These are phyloP conservation scores for Dothiorella sarmentorum DNA, from an alignment of 2,329 filamentous ascomycete species.

Conservation along the genomic window DNA sequence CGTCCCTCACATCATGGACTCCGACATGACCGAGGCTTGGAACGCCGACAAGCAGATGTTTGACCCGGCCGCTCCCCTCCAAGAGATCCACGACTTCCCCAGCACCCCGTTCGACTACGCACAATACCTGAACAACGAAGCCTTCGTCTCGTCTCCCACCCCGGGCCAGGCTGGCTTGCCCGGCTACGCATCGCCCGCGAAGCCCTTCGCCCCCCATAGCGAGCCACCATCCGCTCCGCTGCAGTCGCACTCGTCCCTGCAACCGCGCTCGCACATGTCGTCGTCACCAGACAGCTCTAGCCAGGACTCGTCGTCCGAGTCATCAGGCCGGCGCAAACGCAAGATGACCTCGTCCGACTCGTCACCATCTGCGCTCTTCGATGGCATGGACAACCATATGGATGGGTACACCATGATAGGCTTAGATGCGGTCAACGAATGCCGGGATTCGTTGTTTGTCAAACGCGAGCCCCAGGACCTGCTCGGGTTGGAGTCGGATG, in stretches of 20 bases:
- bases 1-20: slow-evolving; percentile 21
- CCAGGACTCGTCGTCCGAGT: slow-evolving; percentile 42
- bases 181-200: slow-evolving; percentile 2
- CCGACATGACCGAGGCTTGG: slow-evolving; percentile 23
- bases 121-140: slow-evolving; percentile 13
- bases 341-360: slow-evolving; percentile 38
- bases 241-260: slow-evolving; percentile 1
- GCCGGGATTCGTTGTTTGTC: slow-evolving; percentile 25
- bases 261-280: slow-evolving; percentile 23
- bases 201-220: background rate
- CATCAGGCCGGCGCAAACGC: slow-evolving; percentile 39
- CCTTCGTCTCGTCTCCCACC: slow-evolving; percentile 12
- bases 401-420: slow-evolving; percentile 4
- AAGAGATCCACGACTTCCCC: background rate
- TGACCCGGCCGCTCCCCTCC: slow-evolving; percentile 24
- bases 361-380: slow-evolving; percentile 27
- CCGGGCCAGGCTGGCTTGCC: background rate
- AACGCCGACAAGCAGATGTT: slow-evolving; percentile 25
- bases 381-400: slow-evolving; percentile 2
- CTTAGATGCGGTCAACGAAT: background rate
- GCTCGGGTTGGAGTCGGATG: slow-evolving; percentile 30
- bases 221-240: slow-evolving; percentile 8
- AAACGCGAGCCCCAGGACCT: background rate
- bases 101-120: slow-evolving; percentile 1
- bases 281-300: slow-evolving; percentile 40